Percentiles rank a stretch among this genome's conserved stretches.
These are phyloP conservation scores for Kalanchoe fedtschenkoi DNA, from an alignment of 164 flowering plant genomes.

Conservation along the genomic window DNA sequence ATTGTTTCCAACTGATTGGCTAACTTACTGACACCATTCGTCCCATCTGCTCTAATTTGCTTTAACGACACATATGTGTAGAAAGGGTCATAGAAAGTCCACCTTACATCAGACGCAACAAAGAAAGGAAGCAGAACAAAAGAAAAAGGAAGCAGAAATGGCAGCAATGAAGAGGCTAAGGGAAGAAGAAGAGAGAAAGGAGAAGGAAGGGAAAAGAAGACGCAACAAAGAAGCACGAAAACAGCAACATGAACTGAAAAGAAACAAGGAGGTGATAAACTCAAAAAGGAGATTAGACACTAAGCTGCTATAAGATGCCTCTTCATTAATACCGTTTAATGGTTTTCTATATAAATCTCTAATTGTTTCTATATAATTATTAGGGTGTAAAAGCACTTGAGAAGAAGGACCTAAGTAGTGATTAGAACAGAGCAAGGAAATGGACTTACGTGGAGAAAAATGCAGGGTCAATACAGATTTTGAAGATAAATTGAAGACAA, in stretches of 20 bases:
- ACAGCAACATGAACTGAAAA: conserved; percentile 35
- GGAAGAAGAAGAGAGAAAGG: conserved; percentile 70
- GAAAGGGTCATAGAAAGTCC: no score
- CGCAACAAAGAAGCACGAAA: conserved; percentile 40
- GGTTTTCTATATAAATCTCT: neutral
- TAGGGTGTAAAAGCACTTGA: conserved; percentile 28
- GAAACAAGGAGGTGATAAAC: conserved; percentile 35
- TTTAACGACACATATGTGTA: no score
- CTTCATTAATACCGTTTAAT: conserved; percentile 1
- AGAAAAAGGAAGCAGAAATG: conserved; percentile 61
- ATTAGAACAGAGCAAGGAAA: conserved; percentile 15
- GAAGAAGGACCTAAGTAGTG: conserved; percentile 25
- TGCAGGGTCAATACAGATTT: conserved; percentile 11
- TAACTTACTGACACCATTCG: no score
- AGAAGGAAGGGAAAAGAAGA: conserved; percentile 57
- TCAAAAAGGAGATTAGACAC: conserved; percentile 24
- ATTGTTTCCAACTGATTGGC: no score
- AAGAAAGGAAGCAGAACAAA: conserved; percentile 54
- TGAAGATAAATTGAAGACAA: conserved; percentile 10
- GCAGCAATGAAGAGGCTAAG: conserved; percentile 61
- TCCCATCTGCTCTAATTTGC: no score
- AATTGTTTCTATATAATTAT: conserved; percentile 5
- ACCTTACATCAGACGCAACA: no score
- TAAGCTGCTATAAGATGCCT: conserved; percentile 24
- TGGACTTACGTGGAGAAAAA: conserved; percentile 14